phyloP scores from a whole-genome alignment of 2,329 filamentous ascomycete species.

The Fusarium newnesense region DNA sequence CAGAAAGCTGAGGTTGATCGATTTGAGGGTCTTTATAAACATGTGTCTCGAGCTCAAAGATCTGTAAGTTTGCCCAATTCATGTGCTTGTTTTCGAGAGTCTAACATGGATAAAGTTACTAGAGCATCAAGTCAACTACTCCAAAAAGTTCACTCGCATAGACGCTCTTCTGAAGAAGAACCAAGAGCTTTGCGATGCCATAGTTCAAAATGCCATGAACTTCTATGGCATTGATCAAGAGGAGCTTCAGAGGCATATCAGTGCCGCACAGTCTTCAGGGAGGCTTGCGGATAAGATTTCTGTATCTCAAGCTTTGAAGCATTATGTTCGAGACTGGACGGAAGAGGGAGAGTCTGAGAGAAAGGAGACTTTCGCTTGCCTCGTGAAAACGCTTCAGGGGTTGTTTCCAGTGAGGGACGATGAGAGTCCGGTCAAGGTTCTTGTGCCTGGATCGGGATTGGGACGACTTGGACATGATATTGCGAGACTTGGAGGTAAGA shows the following conservation, averaged over 20 bases:
- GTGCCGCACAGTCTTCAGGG: conserved; percentile 50
- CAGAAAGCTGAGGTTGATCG: conserved; percentile 52
- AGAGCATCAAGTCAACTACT: conserved; percentile 66
- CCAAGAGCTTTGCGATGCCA: conserved; percentile 56
- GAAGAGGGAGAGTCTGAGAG: conserved; percentile 59
- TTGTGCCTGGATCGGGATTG: conserved; percentile 64
- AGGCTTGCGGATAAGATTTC: conserved; percentile 57
- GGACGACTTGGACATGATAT: conserved; percentile 64
- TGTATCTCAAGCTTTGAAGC: conserved; percentile 64
- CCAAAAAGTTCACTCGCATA: conserved; percentile 60
- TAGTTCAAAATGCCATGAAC: conserved; percentile 55
- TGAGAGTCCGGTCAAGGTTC: conserved; percentile 47
- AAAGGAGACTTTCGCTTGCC: conserved; percentile 53
- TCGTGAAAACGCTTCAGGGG: conserved; percentile 47
- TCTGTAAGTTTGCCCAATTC: background rate
- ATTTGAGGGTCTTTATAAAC: conserved; percentile 50
- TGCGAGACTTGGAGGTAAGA: conserved; percentile 52
- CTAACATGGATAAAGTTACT: conserved; percentile 52
- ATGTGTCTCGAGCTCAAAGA: conserved; percentile 50
- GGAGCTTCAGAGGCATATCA: conserved; percentile 58
- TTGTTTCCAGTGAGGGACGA: conserved; percentile 46
- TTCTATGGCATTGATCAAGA: conserved; percentile 57
- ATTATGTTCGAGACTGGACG: conserved; percentile 68
- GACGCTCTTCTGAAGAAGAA: conserved; percentile 58
- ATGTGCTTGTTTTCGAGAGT: rapidly evolving